phyloP scores from a whole-genome alignment of 768 basidiomycete species.

The Boletus vinaceobasis region DNA sequence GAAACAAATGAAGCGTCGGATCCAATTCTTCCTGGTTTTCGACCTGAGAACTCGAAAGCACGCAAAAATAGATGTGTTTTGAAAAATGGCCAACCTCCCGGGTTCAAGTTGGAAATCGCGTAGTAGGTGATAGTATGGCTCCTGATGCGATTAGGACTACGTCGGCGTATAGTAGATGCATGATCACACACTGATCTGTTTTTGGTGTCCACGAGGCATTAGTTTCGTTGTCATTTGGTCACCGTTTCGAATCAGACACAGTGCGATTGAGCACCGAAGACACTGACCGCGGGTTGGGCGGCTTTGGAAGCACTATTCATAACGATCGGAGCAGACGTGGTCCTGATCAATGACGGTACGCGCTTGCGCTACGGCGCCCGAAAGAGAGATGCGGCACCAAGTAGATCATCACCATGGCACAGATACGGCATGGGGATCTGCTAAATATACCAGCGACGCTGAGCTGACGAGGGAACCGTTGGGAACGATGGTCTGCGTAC shows the following conservation, averaged over 20 bases:
- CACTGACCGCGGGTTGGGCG: not conserved
- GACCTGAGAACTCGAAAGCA: too few species aligned
- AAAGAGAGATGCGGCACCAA: not conserved
- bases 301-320: not conserved
- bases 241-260: not conserved
- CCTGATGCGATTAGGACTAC: too few species aligned
- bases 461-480: too few species aligned
- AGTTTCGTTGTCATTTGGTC: not conserved
- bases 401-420: not conserved
- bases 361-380: not conserved
- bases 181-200: too few species aligned
- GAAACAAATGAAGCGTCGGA: too few species aligned
- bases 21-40: too few species aligned
- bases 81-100: too few species aligned
- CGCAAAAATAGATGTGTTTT: too few species aligned
- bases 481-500: not conserved
- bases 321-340: not conserved
- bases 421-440: not conserved
- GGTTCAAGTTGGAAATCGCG: too few species aligned
- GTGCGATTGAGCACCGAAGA: not conserved
- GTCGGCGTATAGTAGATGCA: too few species aligned
- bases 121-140: too few species aligned
- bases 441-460: not conserved
- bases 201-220: not conserved
- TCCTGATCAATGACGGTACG: not conserved